These are phyloP conservation scores for Wakefieldia striispora DNA, from an alignment of 768 basidiomycete species.

Conservation along the genomic window DNA sequence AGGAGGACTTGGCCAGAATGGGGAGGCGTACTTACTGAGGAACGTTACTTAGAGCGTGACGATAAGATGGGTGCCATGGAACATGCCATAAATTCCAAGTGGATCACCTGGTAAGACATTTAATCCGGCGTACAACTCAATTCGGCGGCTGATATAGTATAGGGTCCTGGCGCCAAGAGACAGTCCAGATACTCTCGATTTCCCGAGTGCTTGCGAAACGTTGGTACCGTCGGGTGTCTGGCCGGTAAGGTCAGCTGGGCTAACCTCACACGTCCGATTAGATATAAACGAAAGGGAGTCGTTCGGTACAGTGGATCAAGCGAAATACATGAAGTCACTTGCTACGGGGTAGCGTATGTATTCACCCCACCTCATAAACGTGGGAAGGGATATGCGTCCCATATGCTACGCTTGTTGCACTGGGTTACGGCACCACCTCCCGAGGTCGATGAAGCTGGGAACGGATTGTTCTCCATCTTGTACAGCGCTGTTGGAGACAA, in stretches of 20 bases:
- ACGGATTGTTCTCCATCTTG: slow-evolving; percentile 46
- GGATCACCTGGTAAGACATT: slow-evolving; percentile 47
- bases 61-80: slow-evolving; percentile 39
- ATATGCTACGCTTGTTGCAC: slow-evolving; percentile 66
- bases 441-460: slow-evolving; percentile 31
- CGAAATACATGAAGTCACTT: slow-evolving; percentile 33
- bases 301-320: slow-evolving; percentile 25
- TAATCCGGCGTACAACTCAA: background rate
- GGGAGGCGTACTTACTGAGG: slow-evolving; percentile 41
- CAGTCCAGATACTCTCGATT: slow-evolving; percentile 49
- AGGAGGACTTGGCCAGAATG: slow-evolving; percentile 40
- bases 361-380: slow-evolving; percentile 51
- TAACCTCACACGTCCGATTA: slow-evolving; percentile 12
- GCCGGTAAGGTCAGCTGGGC: background rate
- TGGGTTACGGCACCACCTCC: slow-evolving; percentile 49
- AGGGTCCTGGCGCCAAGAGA: slow-evolving; percentile 60
- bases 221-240: slow-evolving; percentile 29
- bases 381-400: slow-evolving; percentile 55
- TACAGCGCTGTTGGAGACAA: slow-evolving; percentile 51
- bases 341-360: slow-evolving; percentile 56
- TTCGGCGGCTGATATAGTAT: background rate
- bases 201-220: slow-evolving; percentile 64
- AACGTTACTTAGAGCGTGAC: slow-evolving; percentile 47
- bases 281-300: slow-evolving; percentile 33
- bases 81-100: slow-evolving; percentile 43